phyloP scores from a whole-genome alignment of 1,284 basidiomycete species.

The Austroboletus niveus region DNA sequence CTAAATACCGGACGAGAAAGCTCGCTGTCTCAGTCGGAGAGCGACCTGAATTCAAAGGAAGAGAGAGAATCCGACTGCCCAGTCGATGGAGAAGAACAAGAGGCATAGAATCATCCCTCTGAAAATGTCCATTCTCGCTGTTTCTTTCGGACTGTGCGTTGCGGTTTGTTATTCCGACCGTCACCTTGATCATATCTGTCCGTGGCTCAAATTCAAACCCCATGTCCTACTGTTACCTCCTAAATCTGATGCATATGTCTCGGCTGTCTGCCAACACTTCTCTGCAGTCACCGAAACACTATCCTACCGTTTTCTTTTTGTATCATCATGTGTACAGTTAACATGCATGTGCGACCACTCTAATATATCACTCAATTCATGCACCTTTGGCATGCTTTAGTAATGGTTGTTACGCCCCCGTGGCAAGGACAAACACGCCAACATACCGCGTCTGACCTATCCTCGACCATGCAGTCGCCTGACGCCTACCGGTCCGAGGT shows the following conservation, averaged over 20 bases:
- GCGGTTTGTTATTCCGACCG: slow-evolving; percentile 18
- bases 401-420: slow-evolving; percentile 9
- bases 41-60: slow-evolving; percentile 17
- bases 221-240: slow-evolving; percentile 14
- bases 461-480: slow-evolving; percentile 19
- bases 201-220: slow-evolving; percentile 17
- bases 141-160: slow-evolving; percentile 4
- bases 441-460: background rate
- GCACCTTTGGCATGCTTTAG: background rate
- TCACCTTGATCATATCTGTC: slow-evolving; percentile 20
- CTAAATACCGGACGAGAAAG: slow-evolving; percentile 67
- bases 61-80: slow-evolving; percentile 16
- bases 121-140: slow-evolving; percentile 1
- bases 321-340: slow-evolving; percentile 33
- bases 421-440: slow-evolving; percentile 8
- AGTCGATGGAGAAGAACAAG: slow-evolving; percentile 33
- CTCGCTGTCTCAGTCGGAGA: slow-evolving; percentile 41
- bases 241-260: slow-evolving; percentile 10
- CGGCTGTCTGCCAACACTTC: slow-evolving; percentile 12
- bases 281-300: slow-evolving; percentile 16
- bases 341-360: slow-evolving; percentile 14
- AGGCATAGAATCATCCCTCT: slow-evolving; percentile 39
- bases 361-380: slow-evolving; percentile 24
- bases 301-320: slow-evolving; percentile 25
- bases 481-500: slow-evolving; percentile 30